Conservation (phyloP, 75 land plant genomes). For the Picea glauca region DNA sequence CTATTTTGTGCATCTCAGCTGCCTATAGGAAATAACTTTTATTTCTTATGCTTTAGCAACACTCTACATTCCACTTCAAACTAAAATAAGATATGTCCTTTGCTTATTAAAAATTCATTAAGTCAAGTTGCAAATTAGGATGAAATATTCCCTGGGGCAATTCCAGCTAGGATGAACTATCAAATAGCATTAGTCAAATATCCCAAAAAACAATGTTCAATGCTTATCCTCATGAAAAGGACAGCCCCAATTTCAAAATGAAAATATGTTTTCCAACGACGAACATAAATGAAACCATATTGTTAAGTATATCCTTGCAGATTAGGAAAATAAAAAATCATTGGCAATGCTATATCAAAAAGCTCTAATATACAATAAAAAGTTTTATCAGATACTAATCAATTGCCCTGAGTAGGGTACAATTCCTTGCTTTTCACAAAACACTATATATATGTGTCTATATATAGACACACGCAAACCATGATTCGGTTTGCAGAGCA, state of each 20-base stretch:
- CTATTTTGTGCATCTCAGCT: neutral
- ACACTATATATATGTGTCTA: neutral
- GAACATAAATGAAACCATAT: neutral
- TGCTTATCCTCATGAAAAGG: neutral
- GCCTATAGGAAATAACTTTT: neutral
- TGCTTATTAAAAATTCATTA: too few species aligned
- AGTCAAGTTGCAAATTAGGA: neutral
- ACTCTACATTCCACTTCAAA: neutral
- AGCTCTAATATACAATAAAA: neutral
- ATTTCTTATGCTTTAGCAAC: neutral
- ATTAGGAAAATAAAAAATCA: neutral
- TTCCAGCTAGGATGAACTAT: neutral
- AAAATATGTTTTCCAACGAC: neutral
- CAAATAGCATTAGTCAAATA: neutral
- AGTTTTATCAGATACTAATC: neutral
- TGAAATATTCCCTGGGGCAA: neutral
- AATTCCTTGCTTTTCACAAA: neutral
- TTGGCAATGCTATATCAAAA: neutral
- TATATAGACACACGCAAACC: neutral
- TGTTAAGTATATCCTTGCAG: neutral
- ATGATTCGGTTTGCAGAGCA: neutral
- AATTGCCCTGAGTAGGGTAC: neutral
- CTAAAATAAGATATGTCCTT: too few species aligned
- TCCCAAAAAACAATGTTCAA: neutral
- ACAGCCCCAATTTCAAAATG: neutral